These are phyloP conservation scores for Cryptosporidium viatorum DNA, from an alignment of 169 alveolate genomes.

Conservation along the genomic window DNA sequence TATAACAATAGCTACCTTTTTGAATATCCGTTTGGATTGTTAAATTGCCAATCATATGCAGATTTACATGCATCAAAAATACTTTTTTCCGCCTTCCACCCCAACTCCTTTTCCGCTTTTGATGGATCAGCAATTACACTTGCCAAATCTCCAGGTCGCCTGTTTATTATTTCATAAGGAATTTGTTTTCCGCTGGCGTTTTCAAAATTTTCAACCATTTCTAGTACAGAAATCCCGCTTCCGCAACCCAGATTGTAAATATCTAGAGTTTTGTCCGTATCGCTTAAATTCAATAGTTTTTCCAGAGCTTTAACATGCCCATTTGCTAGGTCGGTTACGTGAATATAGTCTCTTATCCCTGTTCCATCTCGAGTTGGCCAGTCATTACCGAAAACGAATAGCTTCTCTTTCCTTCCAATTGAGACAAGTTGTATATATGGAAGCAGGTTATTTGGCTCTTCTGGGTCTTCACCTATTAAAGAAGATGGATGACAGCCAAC, in stretches of 20 bases:
- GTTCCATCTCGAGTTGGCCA: conserved; percentile 92
- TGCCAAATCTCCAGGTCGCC: conserved; percentile 93
- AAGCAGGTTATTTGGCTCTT: conserved; percentile 88
- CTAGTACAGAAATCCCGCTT: conserved; percentile 87
- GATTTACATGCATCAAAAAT: conserved; percentile 74
- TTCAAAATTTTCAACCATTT: conserved; percentile 86
- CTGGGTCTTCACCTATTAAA: conserved; percentile 92
- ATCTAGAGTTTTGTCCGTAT: conserved; percentile 76
- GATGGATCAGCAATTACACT: conserved; percentile 88
- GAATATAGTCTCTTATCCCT: conserved; percentile 93
- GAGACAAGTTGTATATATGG: conserved; percentile 91
- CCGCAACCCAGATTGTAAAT: conserved; percentile 92
- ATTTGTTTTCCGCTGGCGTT: conserved; percentile 85
- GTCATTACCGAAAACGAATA: conserved; percentile 91
- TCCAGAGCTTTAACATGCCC: conserved; percentile 92
- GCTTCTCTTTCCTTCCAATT: conserved; percentile 75
- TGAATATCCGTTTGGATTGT: conserved; percentile 79
- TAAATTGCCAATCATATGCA: conserved; percentile 80
- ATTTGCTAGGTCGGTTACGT: conserved; percentile 93
- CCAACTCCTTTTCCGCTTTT: conserved; percentile 86
- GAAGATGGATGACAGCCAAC: conserved; percentile 93
- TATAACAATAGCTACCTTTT: background rate
- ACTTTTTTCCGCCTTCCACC: conserved; percentile 86
- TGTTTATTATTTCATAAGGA: conserved; percentile 76
- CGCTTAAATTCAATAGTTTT: conserved; percentile 41